Percentiles rank a stretch among this genome's conserved stretches.
These are phyloP conservation scores for Cutaneotrichosporon sp. DNA, from an alignment of 1,284 basidiomycete species.

Conservation along the genomic window DNA sequence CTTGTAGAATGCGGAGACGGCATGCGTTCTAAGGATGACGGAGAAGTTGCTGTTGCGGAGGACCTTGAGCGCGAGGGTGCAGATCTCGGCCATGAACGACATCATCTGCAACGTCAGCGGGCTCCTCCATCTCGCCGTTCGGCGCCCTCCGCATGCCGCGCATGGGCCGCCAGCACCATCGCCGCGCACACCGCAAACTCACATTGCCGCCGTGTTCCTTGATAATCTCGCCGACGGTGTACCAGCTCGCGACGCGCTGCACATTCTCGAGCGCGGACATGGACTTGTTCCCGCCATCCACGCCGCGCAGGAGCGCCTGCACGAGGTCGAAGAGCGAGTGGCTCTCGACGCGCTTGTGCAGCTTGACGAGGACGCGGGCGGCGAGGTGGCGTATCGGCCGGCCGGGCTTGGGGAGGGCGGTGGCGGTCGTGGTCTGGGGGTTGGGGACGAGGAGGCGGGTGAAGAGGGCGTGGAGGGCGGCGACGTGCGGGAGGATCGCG, in stretches of 20 bases:
- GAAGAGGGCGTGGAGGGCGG: conserved; percentile 44
- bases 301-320: conserved; percentile 73
- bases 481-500: conserved; percentile 31
- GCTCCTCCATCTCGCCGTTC: neutral
- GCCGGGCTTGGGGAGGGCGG: conserved; percentile 70
- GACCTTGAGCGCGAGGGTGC: conserved; percentile 65
- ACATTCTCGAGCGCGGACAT: conserved; percentile 60
- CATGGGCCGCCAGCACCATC: too few relatives aligned
- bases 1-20: conserved; percentile 74
- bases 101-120: conserved; percentile 65
- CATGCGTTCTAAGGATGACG: conserved; percentile 79
- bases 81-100: conserved; percentile 89
- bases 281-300: conserved; percentile 53
- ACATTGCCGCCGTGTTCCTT: conserved; percentile 77
- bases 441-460: conserved; percentile 43
- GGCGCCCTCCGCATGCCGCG: too few relatives aligned
- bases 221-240: conserved; percentile 86
- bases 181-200: too few relatives aligned
- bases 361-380: conserved; percentile 70
- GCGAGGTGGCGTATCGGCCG: conserved; percentile 78
- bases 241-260: conserved; percentile 64
- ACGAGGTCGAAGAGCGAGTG: conserved; percentile 83
- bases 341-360: conserved; percentile 83
- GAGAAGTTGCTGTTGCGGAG: conserved; percentile 68
- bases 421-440: conserved; percentile 16